Evolutionary conservation across 2,329 filamentous ascomycete genomes (phyloP).

Genomic region (Epichloe uncinata): DNA sequence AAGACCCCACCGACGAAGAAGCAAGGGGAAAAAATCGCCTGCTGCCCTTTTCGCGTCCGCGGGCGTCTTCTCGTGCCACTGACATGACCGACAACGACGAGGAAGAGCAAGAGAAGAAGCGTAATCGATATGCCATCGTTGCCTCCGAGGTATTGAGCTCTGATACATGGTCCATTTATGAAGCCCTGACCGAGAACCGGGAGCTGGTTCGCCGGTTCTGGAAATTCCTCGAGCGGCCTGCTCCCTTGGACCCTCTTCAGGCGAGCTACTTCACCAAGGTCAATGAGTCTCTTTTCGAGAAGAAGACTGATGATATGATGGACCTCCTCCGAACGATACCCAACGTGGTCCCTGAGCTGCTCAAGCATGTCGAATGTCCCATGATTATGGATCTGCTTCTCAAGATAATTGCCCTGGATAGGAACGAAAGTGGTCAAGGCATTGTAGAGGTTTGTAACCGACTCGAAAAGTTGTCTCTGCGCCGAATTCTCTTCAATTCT

Average conservation of each 20-base stretch:
- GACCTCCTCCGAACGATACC: slow-evolving; percentile 75
- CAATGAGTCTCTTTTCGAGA: slow-evolving; percentile 93
- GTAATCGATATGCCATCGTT: slow-evolving; percentile 87
- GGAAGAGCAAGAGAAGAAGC: slow-evolving; percentile 78
- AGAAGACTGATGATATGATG: slow-evolving; percentile 96
- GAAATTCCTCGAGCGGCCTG: slow-evolving; percentile 72
- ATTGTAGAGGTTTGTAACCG: slow-evolving; percentile 66
- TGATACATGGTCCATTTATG: slow-evolving; percentile 93
- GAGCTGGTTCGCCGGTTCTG: slow-evolving; percentile 73
- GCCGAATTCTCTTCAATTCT: not conserved
- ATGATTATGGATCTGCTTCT: slow-evolving; percentile 97
- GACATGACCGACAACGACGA: slow-evolving; percentile 36
- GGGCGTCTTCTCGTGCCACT: slow-evolving; percentile 38
- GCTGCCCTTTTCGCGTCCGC: slow-evolving; percentile 36
- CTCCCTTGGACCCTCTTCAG: slow-evolving; percentile 81
- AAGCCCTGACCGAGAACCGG: slow-evolving; percentile 78
- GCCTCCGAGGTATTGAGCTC: slow-evolving; percentile 88
- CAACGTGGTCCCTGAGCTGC: slow-evolving; percentile 67
- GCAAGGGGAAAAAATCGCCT: slow-evolving; percentile 31
- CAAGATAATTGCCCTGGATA: slow-evolving; percentile 94
- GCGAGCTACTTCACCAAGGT: slow-evolving; percentile 98
- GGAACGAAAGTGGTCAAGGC: slow-evolving; percentile 78
- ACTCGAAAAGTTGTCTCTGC: not conserved
- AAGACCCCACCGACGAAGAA: slow-evolving; percentile 37
- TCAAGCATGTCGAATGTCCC: slow-evolving; percentile 89